Conservation (phyloP, 1,284 basidiomycete species). For the Microbotryomycetes sp. region DNA sequence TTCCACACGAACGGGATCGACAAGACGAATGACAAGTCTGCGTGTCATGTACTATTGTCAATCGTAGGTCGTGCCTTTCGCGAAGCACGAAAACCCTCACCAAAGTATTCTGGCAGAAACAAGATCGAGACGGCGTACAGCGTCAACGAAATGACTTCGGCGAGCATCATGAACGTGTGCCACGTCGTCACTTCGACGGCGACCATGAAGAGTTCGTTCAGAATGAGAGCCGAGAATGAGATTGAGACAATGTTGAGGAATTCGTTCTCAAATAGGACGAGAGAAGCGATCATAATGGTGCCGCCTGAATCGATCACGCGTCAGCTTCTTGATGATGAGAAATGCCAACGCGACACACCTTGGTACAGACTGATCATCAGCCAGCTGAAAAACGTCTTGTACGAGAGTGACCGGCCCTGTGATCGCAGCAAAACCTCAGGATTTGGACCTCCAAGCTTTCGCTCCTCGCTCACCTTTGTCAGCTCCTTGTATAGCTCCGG, state of each 20-base stretch:
- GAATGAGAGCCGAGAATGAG: constrained; percentile 89
- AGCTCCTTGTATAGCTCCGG: constrained; percentile 97
- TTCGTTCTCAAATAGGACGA: constrained; percentile 93
- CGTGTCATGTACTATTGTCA: too few relatives aligned
- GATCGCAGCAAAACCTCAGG: background rate
- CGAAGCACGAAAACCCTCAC: constrained; percentile 48
- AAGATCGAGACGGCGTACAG: constrained; percentile 88
- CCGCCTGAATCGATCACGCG: constrained; percentile 65
- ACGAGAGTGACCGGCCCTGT: constrained; percentile 81
- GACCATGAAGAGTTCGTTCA: constrained; percentile 99
- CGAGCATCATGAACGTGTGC: constrained; percentile 94
- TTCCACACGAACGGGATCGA: constrained; percentile 89
- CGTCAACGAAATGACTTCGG: constrained; percentile 78
- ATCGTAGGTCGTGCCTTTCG: too few relatives aligned
- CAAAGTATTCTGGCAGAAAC: constrained; percentile 94
- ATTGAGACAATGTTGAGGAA: constrained; percentile 98
- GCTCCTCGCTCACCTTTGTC: constrained; percentile 60
- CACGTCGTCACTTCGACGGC: constrained; percentile 44
- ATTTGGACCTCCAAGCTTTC: constrained; percentile 27
- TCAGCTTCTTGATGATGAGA: background rate
- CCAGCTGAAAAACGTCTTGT: constrained; percentile 98
- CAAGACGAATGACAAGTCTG: constrained; percentile 87
- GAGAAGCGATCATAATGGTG: constrained; percentile 96
- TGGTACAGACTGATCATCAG: constrained; percentile 96
- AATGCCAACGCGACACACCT: constrained; percentile 49